Conservation (phyloP, 2,329 filamentous ascomycete species). For the Aspergillus pseudoglaucus region DNA sequence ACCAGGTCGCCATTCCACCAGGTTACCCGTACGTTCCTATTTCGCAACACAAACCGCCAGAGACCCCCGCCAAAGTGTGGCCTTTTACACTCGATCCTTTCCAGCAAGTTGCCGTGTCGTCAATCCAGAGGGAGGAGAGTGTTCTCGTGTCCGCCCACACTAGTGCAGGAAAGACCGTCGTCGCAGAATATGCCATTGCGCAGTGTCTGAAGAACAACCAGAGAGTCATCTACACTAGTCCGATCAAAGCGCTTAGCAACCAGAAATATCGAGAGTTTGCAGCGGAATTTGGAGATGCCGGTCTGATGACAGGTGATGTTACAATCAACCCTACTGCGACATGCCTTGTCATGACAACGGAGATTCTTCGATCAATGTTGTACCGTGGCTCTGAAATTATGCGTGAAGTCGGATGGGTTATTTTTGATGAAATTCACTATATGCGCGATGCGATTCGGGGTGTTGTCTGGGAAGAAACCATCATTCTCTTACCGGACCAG, state of each 20-base stretch:
- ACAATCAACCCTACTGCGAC: constrained; percentile 98
- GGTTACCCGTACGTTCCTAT: constrained; percentile 95
- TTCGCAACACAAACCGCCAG: constrained; percentile 85
- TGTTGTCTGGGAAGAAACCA: constrained; percentile 99
- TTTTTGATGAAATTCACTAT: constrained; percentile 99
- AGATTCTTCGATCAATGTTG: constrained; percentile 97
- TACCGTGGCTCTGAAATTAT: constrained; percentile 98
- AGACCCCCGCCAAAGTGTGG: constrained; percentile 75
- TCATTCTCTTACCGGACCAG: constrained; percentile 95
- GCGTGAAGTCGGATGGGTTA: constrained; percentile 97
- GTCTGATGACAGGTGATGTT: constrained; percentile 97
- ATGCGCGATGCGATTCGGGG: constrained; percentile 90
- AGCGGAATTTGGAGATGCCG: constrained; percentile 91
- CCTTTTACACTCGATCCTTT: constrained; percentile 94
- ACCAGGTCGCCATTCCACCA: constrained; percentile 91
- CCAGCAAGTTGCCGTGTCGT: constrained; percentile 88
- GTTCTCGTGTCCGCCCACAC: constrained; percentile 96
- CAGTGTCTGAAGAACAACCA: constrained; percentile 97
- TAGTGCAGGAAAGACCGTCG: constrained; percentile 94
- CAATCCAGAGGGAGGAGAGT: constrained; percentile 93
- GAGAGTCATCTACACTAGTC: constrained; percentile 97
- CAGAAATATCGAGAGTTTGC: constrained; percentile 98
- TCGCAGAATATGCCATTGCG: constrained; percentile 96
- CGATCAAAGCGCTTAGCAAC: constrained; percentile 97
- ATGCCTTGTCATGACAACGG: constrained; percentile 97